Percentiles rank a stretch among this genome's conserved stretches.
Conservation (phyloP, 2,329 filamentous ascomycete species). For the Fusarium heterosporum region DNA sequence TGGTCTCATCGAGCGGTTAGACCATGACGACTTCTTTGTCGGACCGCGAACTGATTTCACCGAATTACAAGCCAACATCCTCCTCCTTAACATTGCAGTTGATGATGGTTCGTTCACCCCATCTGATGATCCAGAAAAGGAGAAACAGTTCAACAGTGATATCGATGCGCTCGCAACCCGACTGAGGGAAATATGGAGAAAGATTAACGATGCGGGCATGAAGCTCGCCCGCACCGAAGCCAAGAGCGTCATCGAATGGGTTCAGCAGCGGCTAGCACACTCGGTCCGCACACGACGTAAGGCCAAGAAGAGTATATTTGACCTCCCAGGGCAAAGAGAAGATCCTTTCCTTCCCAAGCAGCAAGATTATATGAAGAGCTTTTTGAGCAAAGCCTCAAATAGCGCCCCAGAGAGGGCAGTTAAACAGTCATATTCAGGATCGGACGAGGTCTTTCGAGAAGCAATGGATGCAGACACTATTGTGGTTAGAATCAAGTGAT, state of each 20-base stretch:
- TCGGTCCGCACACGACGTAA: conserved; percentile 74
- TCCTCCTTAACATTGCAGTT: conserved; percentile 79
- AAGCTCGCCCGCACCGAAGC: conserved; percentile 78
- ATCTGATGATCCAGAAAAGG: conserved; percentile 47
- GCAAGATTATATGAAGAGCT: conserved; percentile 64
- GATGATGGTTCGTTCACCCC: conserved; percentile 65
- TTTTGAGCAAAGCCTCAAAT: conserved; percentile 51
- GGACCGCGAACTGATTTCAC: conserved; percentile 72
- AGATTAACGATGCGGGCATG: conserved; percentile 80
- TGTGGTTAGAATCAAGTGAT: conserved; percentile 34
- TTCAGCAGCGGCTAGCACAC: conserved; percentile 79
- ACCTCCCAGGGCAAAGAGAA: conserved; percentile 51
- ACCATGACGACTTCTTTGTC: conserved; percentile 63
- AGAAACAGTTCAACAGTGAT: conserved; percentile 72
- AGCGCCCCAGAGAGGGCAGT: neutral
- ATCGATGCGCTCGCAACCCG: conserved; percentile 74
- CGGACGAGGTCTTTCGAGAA: conserved; percentile 7
- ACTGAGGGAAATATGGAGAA: conserved; percentile 68
- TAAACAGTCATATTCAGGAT: conserved; percentile 3
- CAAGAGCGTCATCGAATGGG: conserved; percentile 78
- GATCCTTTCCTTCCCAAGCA: conserved; percentile 58
- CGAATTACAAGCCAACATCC: conserved; percentile 72
- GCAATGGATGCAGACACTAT: conserved; percentile 32
- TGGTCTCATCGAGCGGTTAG: conserved; percentile 60
- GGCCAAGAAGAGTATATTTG: conserved; percentile 65